Base-by-base conservation (phyloP, 2,329 filamentous ascomycete species). In the Trichoderma sp. region DNA sequence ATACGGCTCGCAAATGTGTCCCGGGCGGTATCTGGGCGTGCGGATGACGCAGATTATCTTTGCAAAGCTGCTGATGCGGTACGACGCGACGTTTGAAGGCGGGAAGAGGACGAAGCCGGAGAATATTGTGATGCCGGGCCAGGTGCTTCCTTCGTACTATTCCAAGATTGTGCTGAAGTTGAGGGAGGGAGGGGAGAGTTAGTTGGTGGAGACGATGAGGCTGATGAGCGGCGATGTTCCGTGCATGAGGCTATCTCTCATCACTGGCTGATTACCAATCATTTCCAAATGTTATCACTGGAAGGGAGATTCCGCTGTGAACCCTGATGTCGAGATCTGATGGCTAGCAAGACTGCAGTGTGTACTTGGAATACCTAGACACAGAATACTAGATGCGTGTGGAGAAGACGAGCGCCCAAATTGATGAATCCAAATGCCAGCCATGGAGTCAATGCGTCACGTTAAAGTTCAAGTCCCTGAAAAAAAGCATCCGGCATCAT, bases 11-110 rank as follows among this genome's bases (percentile, higher is more conserved):
- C 63, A 65, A 28, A 65, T 65, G 17, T 65, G 63, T 39, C 63
- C 63, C 2, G 63, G 63, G 10, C 56, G 63, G n/a, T 65, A 28
- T 50, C 63, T 65, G 12, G 63, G 63, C n/a, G 21, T 62, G 15
- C 48, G 63, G 28, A 65, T 65, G 63, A 61, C 56, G 2, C 63
- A 65, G 26, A 65, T 65, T 3, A 47, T 65, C 7, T 65, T 65
- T 65, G 63, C 63, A 17, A 65, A 65, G 47, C 45, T 65, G 9
- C 48, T 65, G 21, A 52, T 65, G 63, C 24, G 56, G 24, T 65
- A 65, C 3, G 63, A 65, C 24, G 51, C 34, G n/a, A 19, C 24
- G 5, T 54, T 65, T 47, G 63, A 50, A 4, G 51, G 50, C 4
- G 47, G n/a, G 2, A n/a, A 15, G 19, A 65, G 30, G 19, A 48